Base-by-base conservation (phyloP, 106 monocot genomes). In the Dioscorea alata region DNA sequence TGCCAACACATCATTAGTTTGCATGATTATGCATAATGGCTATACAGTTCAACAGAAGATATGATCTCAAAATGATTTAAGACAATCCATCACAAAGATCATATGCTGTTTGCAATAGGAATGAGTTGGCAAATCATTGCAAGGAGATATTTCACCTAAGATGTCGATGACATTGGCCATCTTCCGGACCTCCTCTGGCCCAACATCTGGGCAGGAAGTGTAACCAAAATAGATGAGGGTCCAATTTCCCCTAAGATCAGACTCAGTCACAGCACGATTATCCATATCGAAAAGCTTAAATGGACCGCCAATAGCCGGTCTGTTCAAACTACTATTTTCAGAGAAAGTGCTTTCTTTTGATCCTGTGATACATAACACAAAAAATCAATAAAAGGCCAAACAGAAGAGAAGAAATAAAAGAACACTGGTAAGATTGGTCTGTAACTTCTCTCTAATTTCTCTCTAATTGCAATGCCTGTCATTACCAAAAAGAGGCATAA, bases 161-260 rank as follows among this genome's bases (percentile, higher is more conserved):
- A 90, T 73, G 33, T 81, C 56, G 33, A 79, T 81, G 61, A 75
- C 87, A 59, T 87, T 74, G 17, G 85, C 78, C 87, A 97, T 83
- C 71, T 97, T 97, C 65, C 81, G 78, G 71, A 89, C 79, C 86
- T 92, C 84, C 35, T 69, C 71, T 42, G 92, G 97, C 15, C 89
- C 92, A 62, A 92, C 75, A 81, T 97, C 97, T 71, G 97, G 97
- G 52, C 89, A 92, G 63, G 92, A 92, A 69, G 89, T 97, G 70
- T 97, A 97, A n/a, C 97, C 92, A 77, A 92, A 99, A 76, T 85
- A 99, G 80, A 99, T 81, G 12, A 99, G 71, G 54, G 74, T 77
- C 97, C 97, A 99, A 77, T 89, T 87, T 51, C 97, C 97, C 18
- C 53, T 80, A 68, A 99, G 79, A 69, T 79, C 78, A 69, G 80